These are phyloP conservation scores for Trichoderma polysporum DNA, from an alignment of 2,329 filamentous ascomycete species.

Conservation along the genomic window DNA sequence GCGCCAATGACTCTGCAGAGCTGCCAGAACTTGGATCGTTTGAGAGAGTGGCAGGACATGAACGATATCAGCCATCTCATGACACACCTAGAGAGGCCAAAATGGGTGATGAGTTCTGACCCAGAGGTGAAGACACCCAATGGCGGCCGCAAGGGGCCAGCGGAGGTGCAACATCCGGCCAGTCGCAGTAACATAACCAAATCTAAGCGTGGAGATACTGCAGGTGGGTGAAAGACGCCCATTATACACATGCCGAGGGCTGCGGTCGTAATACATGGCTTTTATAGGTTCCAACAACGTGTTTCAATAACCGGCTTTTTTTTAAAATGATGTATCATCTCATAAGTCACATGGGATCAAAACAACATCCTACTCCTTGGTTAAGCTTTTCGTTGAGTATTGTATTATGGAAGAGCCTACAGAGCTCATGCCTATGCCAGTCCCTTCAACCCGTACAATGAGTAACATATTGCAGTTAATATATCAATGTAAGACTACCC, in stretches of 20 bases:
- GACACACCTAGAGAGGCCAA: background rate
- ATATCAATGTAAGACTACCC: background rate
- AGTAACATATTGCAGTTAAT: background rate
- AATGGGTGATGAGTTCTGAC: background rate
- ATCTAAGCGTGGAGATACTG: background rate
- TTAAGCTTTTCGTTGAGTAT: background rate
- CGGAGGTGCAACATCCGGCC: background rate
- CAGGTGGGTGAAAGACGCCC: background rate
- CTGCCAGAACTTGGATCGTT: background rate
- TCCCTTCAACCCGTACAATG: background rate
- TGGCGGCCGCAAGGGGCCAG: background rate
- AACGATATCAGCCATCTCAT: background rate
- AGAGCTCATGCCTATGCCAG: background rate
- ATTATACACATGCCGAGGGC: background rate
- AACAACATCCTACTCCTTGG: background rate
- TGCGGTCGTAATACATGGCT: background rate
- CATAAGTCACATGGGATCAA: background rate
- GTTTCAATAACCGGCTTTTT: background rate
- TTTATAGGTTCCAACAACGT: background rate
- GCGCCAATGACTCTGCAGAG: background rate
- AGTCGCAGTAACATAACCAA: background rate
- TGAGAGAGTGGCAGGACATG: background rate
- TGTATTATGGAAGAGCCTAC: background rate
- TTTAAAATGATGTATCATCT: background rate
- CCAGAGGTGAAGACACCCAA: background rate